A percentile compares a stretch with the other conserved stretches of the same genome.
phyloP scores from a whole-genome alignment of 2,329 filamentous ascomycete species.

The Aspergillus intermedius region DNA sequence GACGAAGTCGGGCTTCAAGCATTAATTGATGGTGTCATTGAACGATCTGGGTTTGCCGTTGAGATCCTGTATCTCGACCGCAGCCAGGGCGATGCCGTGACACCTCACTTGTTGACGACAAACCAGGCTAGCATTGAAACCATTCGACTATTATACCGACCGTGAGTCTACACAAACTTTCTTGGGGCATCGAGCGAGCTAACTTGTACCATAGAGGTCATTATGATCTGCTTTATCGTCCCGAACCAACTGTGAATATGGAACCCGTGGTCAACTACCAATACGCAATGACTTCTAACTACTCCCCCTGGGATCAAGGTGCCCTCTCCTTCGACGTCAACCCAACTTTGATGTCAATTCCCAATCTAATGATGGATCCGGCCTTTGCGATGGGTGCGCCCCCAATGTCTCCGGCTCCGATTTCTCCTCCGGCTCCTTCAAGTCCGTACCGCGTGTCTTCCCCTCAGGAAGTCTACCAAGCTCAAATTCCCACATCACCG shows the following conservation, averaged over 20 bases:
- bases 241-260: constrained; percentile 39
- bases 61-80: constrained; percentile 90
- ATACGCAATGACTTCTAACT: constrained; percentile 35
- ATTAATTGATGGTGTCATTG: constrained; percentile 70
- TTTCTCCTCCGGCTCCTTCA: constrained; percentile 11
- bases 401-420: constrained; percentile 19
- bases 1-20: constrained; percentile 80
- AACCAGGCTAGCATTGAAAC: constrained; percentile 48
- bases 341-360: constrained; percentile 36
- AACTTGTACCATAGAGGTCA: constrained; percentile 56
- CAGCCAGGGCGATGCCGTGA: constrained; percentile 70
- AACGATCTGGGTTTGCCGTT: constrained; percentile 69
- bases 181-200: neutral
- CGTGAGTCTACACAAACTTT: constrained; percentile 42
- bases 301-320: constrained; percentile 31
- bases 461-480: constrained; percentile 30
- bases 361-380: constrained; percentile 33
- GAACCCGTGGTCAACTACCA: constrained; percentile 36
- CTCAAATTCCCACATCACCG: constrained; percentile 21
- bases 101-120: constrained; percentile 36
- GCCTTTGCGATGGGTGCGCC: constrained; percentile 24
- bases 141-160: constrained; percentile 61
- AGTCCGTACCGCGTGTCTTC: constrained; percentile 26
- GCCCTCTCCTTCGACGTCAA: constrained; percentile 35
- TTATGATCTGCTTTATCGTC: constrained; percentile 87